Evolutionary conservation across 495 filamentous ascomycete species (phyloP).

Genomic region (Podospora appendiculata): DNA sequence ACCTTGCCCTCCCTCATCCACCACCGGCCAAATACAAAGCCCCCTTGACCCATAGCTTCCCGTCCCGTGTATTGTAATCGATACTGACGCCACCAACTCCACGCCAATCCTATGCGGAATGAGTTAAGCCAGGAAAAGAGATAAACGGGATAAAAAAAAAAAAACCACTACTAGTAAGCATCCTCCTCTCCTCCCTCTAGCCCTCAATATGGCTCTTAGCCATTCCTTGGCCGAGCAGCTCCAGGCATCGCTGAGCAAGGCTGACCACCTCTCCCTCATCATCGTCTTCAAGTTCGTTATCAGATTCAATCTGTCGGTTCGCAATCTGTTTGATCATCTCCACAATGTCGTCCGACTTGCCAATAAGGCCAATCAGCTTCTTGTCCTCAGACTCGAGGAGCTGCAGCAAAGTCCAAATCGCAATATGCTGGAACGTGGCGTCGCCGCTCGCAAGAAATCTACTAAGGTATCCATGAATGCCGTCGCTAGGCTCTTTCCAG

Average conservation of each 20-base stretch:
- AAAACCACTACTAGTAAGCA: background rate
- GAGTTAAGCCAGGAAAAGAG: conserved; percentile 20
- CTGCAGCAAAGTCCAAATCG: conserved; percentile 95
- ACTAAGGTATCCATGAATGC: conserved; percentile 89
- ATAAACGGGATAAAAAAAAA: background rate
- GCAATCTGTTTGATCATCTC: conserved; percentile 85
- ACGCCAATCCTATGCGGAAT: conserved; percentile 27
- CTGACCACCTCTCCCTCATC: conserved; percentile 89
- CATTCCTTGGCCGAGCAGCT: conserved; percentile 62
- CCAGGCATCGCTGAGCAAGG: conserved; percentile 80
- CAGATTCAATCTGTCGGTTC: conserved; percentile 82
- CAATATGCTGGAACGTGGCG: conserved; percentile 97
- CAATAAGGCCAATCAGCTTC: conserved; percentile 74
- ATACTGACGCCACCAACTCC: conserved; percentile 36
- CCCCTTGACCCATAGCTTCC: conserved; percentile 1
- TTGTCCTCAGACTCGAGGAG: conserved; percentile 90
- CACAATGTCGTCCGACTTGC: conserved; percentile 79
- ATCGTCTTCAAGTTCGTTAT: conserved; percentile 79
- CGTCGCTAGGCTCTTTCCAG: conserved; percentile 87
- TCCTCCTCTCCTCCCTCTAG: conserved; percentile 15
- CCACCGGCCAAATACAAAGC: conserved; percentile 12
- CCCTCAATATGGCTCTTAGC: conserved; percentile 51
- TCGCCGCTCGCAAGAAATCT: conserved; percentile 91
- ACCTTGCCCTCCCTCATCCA: too few relatives aligned
- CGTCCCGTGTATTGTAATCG: conserved; percentile 23